Conservation (phyloP, 768 basidiomycete species). For the Grammothele lineata region DNA sequence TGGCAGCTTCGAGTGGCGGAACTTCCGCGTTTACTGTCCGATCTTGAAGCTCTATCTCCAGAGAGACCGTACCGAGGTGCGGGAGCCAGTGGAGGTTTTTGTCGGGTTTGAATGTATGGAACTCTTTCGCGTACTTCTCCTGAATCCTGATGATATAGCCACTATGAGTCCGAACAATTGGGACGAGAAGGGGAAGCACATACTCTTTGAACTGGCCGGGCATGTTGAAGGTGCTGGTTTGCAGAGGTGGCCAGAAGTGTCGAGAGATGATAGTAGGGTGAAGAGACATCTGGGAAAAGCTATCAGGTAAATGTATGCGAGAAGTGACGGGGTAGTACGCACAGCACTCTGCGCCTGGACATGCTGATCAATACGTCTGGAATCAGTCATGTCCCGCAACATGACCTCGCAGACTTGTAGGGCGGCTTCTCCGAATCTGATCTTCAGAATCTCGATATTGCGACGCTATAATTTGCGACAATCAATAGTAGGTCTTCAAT, state of each 20-base stretch:
- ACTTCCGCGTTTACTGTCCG: conserved; percentile 72
- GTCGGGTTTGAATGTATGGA: conserved; percentile 84
- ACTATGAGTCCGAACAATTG: too few species aligned
- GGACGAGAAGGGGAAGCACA: conserved; percentile 23
- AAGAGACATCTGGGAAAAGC: conserved; percentile 50
- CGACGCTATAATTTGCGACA: too few species aligned
- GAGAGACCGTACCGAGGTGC: conserved; percentile 77
- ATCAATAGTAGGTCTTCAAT: too few species aligned
- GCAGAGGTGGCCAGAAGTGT: conserved; percentile 92
- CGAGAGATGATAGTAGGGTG: conserved; percentile 91
- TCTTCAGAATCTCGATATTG: conserved; percentile 91
- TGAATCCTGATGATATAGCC: conserved; percentile 51
- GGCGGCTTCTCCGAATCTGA: conserved; percentile 91
- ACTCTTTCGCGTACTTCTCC: conserved; percentile 72
- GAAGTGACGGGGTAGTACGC: conserved; percentile 23
- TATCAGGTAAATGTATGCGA: background rate
- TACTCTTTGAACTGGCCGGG: conserved; percentile 84
- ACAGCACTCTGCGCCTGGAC: conserved; percentile 74
- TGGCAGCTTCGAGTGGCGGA: conserved; percentile 84
- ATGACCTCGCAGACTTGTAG: conserved; percentile 97
- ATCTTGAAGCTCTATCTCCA: conserved; percentile 82
- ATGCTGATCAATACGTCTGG: conserved; percentile 83
- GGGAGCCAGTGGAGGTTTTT: conserved; percentile 88
- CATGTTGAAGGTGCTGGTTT: conserved; percentile 68
- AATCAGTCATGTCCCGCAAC: conserved; percentile 96